These are phyloP conservation scores for Oryza officinalis DNA, from an alignment of 176 grass and related monocot species.

Conservation along the genomic window DNA sequence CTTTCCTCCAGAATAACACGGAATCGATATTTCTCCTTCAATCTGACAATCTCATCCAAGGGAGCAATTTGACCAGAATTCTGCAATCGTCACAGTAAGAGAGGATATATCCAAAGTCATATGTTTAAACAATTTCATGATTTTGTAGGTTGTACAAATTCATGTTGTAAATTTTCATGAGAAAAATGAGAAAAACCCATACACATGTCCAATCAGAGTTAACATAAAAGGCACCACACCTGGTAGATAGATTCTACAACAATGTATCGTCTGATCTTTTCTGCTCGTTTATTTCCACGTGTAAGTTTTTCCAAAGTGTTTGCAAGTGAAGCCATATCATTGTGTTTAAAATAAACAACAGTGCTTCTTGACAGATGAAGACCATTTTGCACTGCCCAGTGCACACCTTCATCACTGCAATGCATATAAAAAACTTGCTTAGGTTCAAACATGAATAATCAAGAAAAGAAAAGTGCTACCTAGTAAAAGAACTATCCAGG, in stretches of 20 bases:
- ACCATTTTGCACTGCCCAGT: conserved; percentile 95
- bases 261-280: conserved; percentile 95
- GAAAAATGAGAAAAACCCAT: conserved; percentile 10
- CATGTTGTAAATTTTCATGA: conserved; percentile 27
- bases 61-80: conserved; percentile 90
- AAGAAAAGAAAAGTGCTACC: background rate
- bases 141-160: conserved; percentile 23
- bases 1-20: conserved; percentile 88
- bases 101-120: conserved; percentile 18
- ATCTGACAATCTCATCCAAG: conserved; percentile 85
- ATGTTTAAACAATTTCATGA: conserved; percentile 18
- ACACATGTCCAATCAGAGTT: conserved; percentile 23
- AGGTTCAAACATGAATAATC: background rate
- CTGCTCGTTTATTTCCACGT: conserved; percentile 68
- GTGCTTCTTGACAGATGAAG: conserved; percentile 92
- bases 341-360: conserved; percentile 97
- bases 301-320: conserved; percentile 82
- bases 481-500: conserved; percentile 17
- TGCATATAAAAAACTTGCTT: conserved; percentile 7
- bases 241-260: conserved; percentile 95
- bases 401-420: conserved; percentile 92
- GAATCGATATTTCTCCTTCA: conserved; percentile 97
- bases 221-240: conserved; percentile 41
- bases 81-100: conserved; percentile 46
- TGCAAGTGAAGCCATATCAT: conserved; percentile 91